Base-by-base conservation (phyloP, 2,329 filamentous ascomycete genomes). In the Xylariaceae sp. region DNA sequence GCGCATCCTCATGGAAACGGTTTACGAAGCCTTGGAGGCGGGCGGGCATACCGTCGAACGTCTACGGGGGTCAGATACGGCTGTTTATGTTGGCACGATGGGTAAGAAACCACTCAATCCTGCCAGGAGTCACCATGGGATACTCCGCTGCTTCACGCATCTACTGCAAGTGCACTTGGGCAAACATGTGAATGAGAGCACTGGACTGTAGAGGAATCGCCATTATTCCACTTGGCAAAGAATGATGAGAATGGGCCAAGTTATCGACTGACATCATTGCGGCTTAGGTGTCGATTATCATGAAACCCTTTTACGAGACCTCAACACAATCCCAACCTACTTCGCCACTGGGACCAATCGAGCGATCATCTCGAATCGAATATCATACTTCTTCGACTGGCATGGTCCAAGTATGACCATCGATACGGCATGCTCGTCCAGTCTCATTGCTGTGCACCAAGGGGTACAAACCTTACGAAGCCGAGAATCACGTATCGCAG, bases 341-440 rank as follows among this genome's bases (percentile, higher is more conserved):
- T 35, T 41, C n/a, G 36, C 44, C 4, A 45, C 44, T 5, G 45
- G 52, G 30, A 58, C 48, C 24, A 50, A 55, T 3, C 42, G 52
- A 12, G 55, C 53, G 18, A 62, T 65, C 9, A 38, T 64, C 4
- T 54, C 43, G 3, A 47, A 46, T n/a, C 32, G 45, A 49, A 59
- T n/a, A n/a, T n/a, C n/a, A n/a, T n/a, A n/a, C n/a, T n/a, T n/a
- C n/a, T n/a, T n/a, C n/a, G n/a, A n/a, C 37, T 53, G 53, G 49
- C 43, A 51, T 7, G 59, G 65, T 1, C 58, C 64, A 0, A 57
- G 51, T 1, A 56, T 65, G 46, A 64, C 60, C 0, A 54, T 69
- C 11, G 63, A 68, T 23, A 68, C 65, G 0, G 65, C 64, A 2
- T 69, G 65, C 32, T 67, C 63, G 1, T 60, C 61, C 1, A 59